These are phyloP conservation scores for Naegleria fowleri DNA, from an alignment of 208 protist genomes.

Conservation along the genomic window DNA sequence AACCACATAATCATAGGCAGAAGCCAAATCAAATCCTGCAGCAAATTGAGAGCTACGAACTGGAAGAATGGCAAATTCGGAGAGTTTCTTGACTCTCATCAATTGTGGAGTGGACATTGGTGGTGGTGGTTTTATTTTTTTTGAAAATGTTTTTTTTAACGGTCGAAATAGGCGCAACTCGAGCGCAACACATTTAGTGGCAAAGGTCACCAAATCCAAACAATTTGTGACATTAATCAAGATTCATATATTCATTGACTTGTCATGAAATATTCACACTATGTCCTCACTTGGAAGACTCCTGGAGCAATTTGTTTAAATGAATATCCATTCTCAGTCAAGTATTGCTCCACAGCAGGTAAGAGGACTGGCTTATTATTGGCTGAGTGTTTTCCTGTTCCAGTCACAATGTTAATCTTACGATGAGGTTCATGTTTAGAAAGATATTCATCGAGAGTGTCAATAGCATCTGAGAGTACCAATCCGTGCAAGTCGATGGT, in stretches of 20 bases:
- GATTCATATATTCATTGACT: too few relatives aligned
- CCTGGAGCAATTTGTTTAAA: not conserved
- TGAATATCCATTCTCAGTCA: not conserved
- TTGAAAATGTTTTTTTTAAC: too few relatives aligned
- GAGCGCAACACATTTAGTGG: too few relatives aligned
- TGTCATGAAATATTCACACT: too few relatives aligned
- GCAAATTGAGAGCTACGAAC: not conserved
- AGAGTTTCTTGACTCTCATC: not conserved
- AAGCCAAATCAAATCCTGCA: slow-evolving; percentile 27
- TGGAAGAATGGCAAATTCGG: not conserved
- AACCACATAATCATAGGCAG: not conserved
- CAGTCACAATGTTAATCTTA: not conserved
- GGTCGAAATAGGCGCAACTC: too few relatives aligned
- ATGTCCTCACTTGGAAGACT: not conserved
- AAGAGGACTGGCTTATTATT: not conserved
- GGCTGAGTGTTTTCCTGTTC: not conserved
- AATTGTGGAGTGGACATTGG: not conserved
- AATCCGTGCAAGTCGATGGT: not conserved
- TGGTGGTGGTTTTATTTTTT: too few relatives aligned
- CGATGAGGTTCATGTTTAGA: not conserved
- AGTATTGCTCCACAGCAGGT: not conserved
- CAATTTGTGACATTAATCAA: too few relatives aligned
- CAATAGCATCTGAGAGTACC: not conserved
- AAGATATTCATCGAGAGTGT: not conserved
- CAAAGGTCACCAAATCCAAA: too few relatives aligned